A percentile compares a stretch with the other conserved stretches of the same genome.
These are phyloP conservation scores for Geotrichum histeridarum DNA, from an alignment of 1,139 yeast genomes.

Conservation along the genomic window DNA sequence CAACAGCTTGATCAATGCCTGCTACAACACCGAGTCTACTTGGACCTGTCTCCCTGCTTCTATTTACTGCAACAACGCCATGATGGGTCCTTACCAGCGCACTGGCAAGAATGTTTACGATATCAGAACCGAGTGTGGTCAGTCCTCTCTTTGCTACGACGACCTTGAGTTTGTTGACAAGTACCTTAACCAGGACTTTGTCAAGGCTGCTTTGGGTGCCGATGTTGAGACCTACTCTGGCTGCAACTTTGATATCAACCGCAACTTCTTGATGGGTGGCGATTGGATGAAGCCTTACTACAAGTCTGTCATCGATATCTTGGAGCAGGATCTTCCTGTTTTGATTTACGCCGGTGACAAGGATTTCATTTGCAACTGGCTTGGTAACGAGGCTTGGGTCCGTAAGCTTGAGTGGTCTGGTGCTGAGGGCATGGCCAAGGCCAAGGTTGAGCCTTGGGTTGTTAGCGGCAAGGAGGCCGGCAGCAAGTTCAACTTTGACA, in stretches of 20 bases:
- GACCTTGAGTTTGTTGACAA: constrained; percentile 52
- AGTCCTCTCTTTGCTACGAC: constrained; percentile 52
- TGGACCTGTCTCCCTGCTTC: constrained; percentile 55
- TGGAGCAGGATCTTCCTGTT: constrained; percentile 63
- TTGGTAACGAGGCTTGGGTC: constrained; percentile 80
- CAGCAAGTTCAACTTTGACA: constrained; percentile 47
- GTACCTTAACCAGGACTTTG: constrained; percentile 56
- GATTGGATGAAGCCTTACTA: constrained; percentile 67
- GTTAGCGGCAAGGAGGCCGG: constrained; percentile 46
- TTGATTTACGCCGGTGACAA: constrained; percentile 84
- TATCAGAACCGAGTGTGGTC: constrained; percentile 56
- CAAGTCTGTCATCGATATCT: constrained; percentile 51
- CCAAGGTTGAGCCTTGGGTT: constrained; percentile 38
- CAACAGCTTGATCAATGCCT: constrained; percentile 47
- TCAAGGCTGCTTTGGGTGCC: constrained; percentile 56
- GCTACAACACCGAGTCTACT: constrained; percentile 53
- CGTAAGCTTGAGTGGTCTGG: constrained; percentile 61
- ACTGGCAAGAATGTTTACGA: constrained; percentile 69
- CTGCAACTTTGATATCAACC: constrained; percentile 54
- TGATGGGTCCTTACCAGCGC: constrained; percentile 49
- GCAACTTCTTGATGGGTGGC: constrained; percentile 52
- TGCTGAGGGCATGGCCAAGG: constrained; percentile 34
- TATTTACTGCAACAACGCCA: constrained; percentile 64
- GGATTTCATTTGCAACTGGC: constrained; percentile 87
- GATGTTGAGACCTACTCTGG: constrained; percentile 51